Percentiles rank a stretch among this genome's conserved stretches.
Conservation (phyloP, 2,329 filamentous ascomycete genomes). For the Lachnellula hyalina region DNA sequence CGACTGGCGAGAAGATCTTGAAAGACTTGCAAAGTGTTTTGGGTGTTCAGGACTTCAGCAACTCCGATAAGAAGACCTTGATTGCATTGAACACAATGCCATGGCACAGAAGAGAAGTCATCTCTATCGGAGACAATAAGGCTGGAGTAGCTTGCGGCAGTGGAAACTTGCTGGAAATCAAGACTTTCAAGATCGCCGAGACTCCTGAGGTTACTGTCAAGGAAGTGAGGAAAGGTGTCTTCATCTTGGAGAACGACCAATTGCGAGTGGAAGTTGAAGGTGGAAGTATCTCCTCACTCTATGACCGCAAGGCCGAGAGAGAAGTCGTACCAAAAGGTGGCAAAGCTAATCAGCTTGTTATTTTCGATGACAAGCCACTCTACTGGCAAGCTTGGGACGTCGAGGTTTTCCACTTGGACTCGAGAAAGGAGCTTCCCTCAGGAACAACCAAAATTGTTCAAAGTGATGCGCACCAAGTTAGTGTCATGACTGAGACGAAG, state of each 20-base stretch:
- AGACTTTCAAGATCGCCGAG: constrained; percentile 42
- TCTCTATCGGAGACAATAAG: constrained; percentile 52
- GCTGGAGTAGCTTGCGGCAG: constrained; percentile 52
- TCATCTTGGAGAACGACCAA: constrained; percentile 73
- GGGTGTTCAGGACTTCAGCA: constrained; percentile 49
- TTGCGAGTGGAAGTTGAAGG: constrained; percentile 66
- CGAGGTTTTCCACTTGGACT: constrained; percentile 90
- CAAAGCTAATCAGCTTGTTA: constrained; percentile 85
- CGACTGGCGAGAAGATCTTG: constrained; percentile 66
- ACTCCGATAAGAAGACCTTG: constrained; percentile 41
- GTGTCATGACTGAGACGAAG: constrained; percentile 75
- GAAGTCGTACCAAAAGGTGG: constrained; percentile 70
- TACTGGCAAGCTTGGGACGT: constrained; percentile 99
- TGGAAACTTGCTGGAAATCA: constrained; percentile 47
- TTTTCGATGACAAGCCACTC: constrained; percentile 94
- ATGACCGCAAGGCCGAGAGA: constrained; percentile 66
- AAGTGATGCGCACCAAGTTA: constrained; percentile 67
- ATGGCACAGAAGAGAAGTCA: constrained; percentile 73
- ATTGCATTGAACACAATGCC: constrained; percentile 79
- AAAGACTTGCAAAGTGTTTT: constrained; percentile 64
- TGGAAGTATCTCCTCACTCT: constrained; percentile 78
- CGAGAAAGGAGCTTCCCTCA: constrained; percentile 68
- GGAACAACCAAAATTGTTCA: constrained; percentile 67
- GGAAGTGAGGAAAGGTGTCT: constrained; percentile 55
- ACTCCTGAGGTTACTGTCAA: constrained; percentile 48